Evolutionary conservation across 805 yeast genomes (phyloP).

Genomic region (Candida dajiaensis): DNA sequence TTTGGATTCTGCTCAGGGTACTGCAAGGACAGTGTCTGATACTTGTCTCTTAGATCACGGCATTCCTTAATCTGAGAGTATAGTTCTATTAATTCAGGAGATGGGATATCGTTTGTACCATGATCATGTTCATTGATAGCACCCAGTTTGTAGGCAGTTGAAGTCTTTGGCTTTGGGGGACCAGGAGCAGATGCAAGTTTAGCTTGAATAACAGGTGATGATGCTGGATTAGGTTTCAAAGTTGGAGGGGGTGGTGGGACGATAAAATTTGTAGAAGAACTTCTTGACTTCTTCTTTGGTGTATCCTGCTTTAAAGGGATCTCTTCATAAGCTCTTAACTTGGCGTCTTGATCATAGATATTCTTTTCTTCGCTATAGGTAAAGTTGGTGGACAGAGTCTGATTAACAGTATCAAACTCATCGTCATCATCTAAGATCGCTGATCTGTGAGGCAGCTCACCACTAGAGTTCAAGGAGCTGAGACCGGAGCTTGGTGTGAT

Average conservation of each 20-base stretch:
- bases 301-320: conserved; percentile 9
- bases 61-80: conserved; percentile 60
- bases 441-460: background rate
- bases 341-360: conserved; percentile 63
- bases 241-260: conserved; percentile 36
- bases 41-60: conserved; percentile 68
- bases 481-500: background rate
- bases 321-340: conserved; percentile 49
- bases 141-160: conserved; percentile 38
- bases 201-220: conserved; percentile 9
- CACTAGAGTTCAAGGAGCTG: background rate
- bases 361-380: conserved; percentile 60
- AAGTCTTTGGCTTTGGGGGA: conserved; percentile 4
- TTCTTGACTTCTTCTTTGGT: conserved; percentile 30
- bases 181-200: background rate
- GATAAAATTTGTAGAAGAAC: conserved; percentile 31
- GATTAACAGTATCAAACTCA: conserved; percentile 19
- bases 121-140: conserved; percentile 42
- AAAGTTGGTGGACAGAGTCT: conserved; percentile 43
- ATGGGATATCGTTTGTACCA: conserved; percentile 52
- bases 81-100: conserved; percentile 60
- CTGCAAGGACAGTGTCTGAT: conserved; percentile 68
- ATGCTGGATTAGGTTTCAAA: conserved; percentile 16
- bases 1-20: conserved; percentile 78
- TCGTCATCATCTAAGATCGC: conserved; percentile 8